Percentiles rank a stretch among this genome's conserved stretches.
Evolutionary conservation across 2,329 filamentous ascomycete species (phyloP).

Genomic region (Ophiostoma angusticollis): DNA sequence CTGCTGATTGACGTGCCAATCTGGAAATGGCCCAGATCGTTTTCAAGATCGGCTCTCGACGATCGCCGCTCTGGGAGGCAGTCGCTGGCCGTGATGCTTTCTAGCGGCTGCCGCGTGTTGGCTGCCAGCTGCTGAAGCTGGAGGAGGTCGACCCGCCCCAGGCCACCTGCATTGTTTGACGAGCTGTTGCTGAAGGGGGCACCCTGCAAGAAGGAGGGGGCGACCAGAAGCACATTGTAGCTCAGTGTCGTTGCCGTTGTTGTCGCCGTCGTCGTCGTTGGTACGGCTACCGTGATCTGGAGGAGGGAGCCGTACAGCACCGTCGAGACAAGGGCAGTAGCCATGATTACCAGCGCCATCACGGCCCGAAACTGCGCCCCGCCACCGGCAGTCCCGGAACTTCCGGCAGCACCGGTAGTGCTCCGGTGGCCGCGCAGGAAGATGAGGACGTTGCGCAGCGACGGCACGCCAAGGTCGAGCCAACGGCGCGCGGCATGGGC

Average conservation of each 20-base stretch:
- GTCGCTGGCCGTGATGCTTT: background rate
- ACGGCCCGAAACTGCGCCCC: constrained; percentile 20
- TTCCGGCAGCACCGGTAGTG: background rate
- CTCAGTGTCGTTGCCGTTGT: background rate
- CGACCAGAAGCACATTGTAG: constrained; percentile 24
- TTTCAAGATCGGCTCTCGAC: background rate
- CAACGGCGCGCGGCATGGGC: constrained; percentile 34
- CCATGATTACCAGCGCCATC: background rate
- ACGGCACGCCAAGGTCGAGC: constrained; percentile 42
- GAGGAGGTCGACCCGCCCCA: constrained; percentile 23
- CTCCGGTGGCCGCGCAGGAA: constrained; percentile 29
- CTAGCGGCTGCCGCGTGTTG: constrained; percentile 1
- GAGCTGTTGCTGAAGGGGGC: constrained; percentile 25
- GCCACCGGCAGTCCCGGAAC: no score
- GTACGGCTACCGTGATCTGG: background rate
- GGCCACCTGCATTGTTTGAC: constrained; percentile 22
- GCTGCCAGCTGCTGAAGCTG: constrained; percentile 23
- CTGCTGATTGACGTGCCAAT: no score
- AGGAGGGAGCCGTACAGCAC: constrained; percentile 16
- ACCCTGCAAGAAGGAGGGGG: constrained; percentile 23
- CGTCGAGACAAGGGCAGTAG: background rate
- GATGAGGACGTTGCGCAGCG: constrained; percentile 33
- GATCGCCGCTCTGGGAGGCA: constrained; percentile 1
- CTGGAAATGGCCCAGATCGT: background rate
- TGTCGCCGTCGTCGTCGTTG: background rate